These are phyloP conservation scores for Leucosporidium scottii DNA, from an alignment of 768 basidiomycete species.

Conservation along the genomic window DNA sequence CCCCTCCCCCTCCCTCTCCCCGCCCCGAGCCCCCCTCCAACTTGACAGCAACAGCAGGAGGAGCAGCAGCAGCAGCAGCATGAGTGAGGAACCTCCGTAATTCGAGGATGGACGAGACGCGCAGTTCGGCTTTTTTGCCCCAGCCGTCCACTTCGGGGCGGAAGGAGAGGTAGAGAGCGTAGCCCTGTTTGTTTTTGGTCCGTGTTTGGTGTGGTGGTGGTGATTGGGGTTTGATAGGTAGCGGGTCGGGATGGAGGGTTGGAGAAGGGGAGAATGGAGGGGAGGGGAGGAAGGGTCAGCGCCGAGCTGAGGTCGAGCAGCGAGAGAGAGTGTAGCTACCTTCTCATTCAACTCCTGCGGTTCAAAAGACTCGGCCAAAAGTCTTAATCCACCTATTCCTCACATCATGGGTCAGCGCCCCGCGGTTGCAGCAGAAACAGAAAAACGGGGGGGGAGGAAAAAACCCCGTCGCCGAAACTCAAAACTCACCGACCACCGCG, in stretches of 20 bases:
- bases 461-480: neutral
- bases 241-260: too few relatives aligned
- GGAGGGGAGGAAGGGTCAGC: too few relatives aligned
- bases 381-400: constrained; percentile 38
- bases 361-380: constrained; percentile 43
- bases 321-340: too few relatives aligned
- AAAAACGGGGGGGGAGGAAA: too few relatives aligned
- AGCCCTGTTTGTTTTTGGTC: too few relatives aligned
- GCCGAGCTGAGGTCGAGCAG: too few relatives aligned
- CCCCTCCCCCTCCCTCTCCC: neutral
- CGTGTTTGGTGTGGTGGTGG: too few relatives aligned
- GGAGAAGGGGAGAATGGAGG: too few relatives aligned
- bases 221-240: too few relatives aligned
- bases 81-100: constrained; percentile 35
- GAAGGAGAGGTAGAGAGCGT: constrained; percentile 76
- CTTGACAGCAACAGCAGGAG: too few relatives aligned
- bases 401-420: neutral
- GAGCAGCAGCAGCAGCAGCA: too few relatives aligned
- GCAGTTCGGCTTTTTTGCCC: constrained; percentile 73
- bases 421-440: too few relatives aligned
- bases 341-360: constrained; percentile 42
- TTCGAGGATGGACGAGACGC: constrained; percentile 60
- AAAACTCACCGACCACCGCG: constrained; percentile 63
- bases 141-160: constrained; percentile 68
- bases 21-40: neutral